Conservation (phyloP, 2,329 filamentous ascomycete species). For the Pseudocercospora fuligena region DNA sequence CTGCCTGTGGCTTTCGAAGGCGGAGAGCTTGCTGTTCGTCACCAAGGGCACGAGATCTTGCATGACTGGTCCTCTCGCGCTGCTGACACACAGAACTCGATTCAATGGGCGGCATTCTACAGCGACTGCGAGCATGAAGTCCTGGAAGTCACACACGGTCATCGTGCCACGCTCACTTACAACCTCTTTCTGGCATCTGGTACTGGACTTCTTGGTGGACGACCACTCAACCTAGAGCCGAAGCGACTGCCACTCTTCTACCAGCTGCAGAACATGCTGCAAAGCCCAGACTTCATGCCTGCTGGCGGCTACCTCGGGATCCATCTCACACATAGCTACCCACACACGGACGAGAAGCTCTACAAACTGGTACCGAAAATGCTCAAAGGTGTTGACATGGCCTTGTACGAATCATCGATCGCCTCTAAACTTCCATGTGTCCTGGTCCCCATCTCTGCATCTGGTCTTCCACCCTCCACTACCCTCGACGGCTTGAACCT, state of each 20-base stretch:
- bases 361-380: neutral
- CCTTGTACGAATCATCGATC: constrained; percentile 3
- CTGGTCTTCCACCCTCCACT: neutral
- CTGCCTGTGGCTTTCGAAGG: constrained; percentile 8
- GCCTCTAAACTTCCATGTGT: neutral
- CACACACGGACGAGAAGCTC: constrained; percentile 1
- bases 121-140: constrained; percentile 61
- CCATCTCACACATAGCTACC: constrained; percentile 14
- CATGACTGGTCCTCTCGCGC: constrained; percentile 11
- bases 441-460: neutral
- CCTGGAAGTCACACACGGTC: constrained; percentile 54
- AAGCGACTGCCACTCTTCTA: constrained; percentile 1
- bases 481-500: neutral
- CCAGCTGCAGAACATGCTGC: neutral
- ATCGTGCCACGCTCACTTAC: constrained; percentile 65
- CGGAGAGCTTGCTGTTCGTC: constrained; percentile 14
- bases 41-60: constrained; percentile 12
- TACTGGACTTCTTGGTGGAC: constrained; percentile 38
- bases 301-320: constrained; percentile 3
- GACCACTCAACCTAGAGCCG: neutral
- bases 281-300: neutral
- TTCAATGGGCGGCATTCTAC: constrained; percentile 60
- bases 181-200: constrained; percentile 56
- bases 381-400: constrained; percentile 18
- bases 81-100: neutral